phyloP scores from a whole-genome alignment of 495 filamentous ascomycete genomes.

The Neurospora sp. region DNA sequence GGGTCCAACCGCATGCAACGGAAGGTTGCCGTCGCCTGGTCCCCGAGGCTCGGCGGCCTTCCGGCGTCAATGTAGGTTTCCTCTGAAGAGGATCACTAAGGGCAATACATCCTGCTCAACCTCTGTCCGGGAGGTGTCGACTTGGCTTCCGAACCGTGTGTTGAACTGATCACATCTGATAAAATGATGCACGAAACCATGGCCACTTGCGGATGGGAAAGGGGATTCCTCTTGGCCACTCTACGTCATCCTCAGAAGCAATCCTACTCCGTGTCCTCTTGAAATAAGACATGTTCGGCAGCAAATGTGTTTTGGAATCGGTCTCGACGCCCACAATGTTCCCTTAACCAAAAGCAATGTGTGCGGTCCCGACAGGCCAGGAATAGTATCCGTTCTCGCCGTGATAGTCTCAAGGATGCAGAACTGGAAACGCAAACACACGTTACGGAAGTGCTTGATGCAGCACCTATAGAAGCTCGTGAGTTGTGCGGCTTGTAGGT shows the following conservation, averaged over 20 bases:
- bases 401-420: neutral
- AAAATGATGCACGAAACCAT: neutral
- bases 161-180: neutral
- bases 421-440: neutral
- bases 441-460: neutral
- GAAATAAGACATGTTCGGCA: neutral
- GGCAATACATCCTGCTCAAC: neutral
- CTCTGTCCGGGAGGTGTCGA: neutral
- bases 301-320: neutral
- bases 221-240: neutral
- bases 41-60: neutral
- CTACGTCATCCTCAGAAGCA: neutral
- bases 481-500: neutral
- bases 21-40: neutral
- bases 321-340: neutral
- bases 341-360: neutral
- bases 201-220: neutral
- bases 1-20: neutral
- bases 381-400: neutral
- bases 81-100: neutral
- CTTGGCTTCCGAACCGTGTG: neutral
- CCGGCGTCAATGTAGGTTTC: neutral
- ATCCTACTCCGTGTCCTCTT: neutral
- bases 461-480: neutral
- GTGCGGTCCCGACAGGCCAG: neutral